Base-by-base conservation (phyloP, 2,329 filamentous ascomycete genomes). In the Botrytis paeoniae region DNA sequence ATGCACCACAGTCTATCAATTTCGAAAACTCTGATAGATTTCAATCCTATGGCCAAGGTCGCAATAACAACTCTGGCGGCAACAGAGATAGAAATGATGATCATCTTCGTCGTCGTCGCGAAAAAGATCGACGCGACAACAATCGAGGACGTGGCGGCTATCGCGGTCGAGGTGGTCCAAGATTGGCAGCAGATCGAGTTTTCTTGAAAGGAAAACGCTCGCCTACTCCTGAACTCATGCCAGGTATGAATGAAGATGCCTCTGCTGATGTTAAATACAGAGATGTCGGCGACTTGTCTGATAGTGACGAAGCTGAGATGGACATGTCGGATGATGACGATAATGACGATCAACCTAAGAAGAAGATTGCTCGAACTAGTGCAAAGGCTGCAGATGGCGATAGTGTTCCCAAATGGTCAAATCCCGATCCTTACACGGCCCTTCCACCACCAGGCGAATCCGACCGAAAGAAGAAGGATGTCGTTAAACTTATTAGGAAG, bases 371-470 rank as follows among this genome's bases (percentile, higher is more conserved):
- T 4, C 83, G 85, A 16, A 81, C 78, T 16, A 77, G 77, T 3
- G 75, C 78, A 25, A 81, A 81, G 14, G 80, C 83, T n/a, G 79
- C 82, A 35, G 84, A 83, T 75, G 80, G 85, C 71, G 83, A 84
- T 22, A 77, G 78, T 70, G 82, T 81, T 8, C 94, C 94, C 4
- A 94, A 92, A 81, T 98, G 95, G 95, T 97, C 94, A 7, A 98
- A 98, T 78, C 95, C 95, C 5, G 95, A 98, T 81, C 94, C 95
- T 0, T 98, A 98, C 82, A 97, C 93, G 9, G 92, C 89, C 3
- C 85, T 97, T 16, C 95, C 95, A 14, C 94, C 94, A 10, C 89
- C 91, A 0, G 92, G 95, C 76, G 92, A 94, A 71, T 86, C 85
- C 8, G 86, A 88, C 57, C 87, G 88, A 32, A 97, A 96, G 83